A percentile compares a stretch with the other conserved stretches of the same genome.
Evolutionary conservation across 176 grass and related monocot species (phyloP).

Genomic region (Oryza glaberrima): DNA sequence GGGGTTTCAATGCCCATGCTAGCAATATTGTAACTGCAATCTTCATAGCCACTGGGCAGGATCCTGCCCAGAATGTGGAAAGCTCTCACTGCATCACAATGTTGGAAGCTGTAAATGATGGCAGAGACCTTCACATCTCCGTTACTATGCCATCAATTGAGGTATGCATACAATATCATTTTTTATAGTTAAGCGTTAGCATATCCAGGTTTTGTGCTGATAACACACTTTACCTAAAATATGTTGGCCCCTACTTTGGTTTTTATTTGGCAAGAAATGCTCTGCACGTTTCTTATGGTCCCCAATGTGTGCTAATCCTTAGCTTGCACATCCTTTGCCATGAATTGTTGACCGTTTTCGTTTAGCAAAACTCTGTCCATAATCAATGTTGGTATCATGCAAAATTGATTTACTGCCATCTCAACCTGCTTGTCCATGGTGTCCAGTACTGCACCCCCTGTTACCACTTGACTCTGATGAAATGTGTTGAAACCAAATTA

Average conservation of each 20-base stretch:
- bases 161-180: slow-evolving; percentile 50
- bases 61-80: slow-evolving; percentile 94
- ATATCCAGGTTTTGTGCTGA: slow-evolving; percentile 6
- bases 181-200: not conserved
- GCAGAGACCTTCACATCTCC: slow-evolving; percentile 92
- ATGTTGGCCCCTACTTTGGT: slow-evolving; percentile 24
- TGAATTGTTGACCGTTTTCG: not conserved
- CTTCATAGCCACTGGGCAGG: slow-evolving; percentile 97
- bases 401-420: not conserved
- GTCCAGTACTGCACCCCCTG: not conserved
- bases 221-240: slow-evolving; percentile 6
- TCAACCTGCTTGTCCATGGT: not conserved
- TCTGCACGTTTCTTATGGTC: slow-evolving; percentile 36
- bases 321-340: slow-evolving; percentile 26
- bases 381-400: not conserved
- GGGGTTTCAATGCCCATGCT: slow-evolving; percentile 94
- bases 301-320: not conserved
- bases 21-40: slow-evolving; percentile 92
- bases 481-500: not conserved
- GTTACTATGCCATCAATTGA: slow-evolving; percentile 99
- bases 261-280: slow-evolving; percentile 37
- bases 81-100: slow-evolving; percentile 99
- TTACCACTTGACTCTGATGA: not conserved
- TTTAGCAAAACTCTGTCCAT: not conserved
- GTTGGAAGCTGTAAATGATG: slow-evolving; percentile 81